These are phyloP conservation scores for Paecilomyces formosus DNA, from an alignment of 2,329 filamentous ascomycete species.

Conservation along the genomic window DNA sequence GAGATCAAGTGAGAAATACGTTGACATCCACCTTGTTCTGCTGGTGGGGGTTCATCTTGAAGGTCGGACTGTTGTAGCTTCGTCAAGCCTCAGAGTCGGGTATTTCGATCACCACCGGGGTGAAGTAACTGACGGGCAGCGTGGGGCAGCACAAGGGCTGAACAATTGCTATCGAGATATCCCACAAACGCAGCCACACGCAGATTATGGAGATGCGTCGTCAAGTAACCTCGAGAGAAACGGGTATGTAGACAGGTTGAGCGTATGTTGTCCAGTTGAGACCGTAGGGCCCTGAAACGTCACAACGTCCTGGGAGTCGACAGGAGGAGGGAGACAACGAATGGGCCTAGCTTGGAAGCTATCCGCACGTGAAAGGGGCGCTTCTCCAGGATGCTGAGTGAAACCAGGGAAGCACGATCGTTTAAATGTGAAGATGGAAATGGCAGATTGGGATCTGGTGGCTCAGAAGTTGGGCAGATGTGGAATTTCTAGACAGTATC, in stretches of 20 bases:
- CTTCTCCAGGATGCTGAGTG: not conserved
- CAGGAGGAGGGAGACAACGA: not conserved
- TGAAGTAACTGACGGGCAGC: not conserved
- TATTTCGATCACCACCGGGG: not conserved
- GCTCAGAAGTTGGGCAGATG: not conserved
- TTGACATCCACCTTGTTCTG: slow-evolving; percentile 97
- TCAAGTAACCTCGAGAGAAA: not conserved
- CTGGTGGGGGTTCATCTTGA: slow-evolving; percentile 86
- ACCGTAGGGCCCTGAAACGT: not conserved
- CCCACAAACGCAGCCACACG: not conserved
- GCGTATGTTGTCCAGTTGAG: not conserved
- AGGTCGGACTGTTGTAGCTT: not conserved
- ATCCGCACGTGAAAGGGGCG: not conserved
- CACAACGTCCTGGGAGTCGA: not conserved
- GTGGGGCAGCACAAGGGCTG: not conserved
- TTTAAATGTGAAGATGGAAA: not conserved
- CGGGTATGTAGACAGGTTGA: not conserved
- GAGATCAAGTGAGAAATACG: slow-evolving; percentile 53
- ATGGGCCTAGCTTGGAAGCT: not conserved
- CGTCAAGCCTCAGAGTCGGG: not conserved
- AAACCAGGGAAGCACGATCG: not conserved
- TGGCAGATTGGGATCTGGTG: not conserved
- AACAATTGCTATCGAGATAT: not conserved
- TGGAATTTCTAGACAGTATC: not conserved
- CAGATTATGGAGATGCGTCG: not conserved